These are phyloP conservation scores for Elaeagnus macrophylla DNA, from an alignment of 306 rosid genomes.

Conservation along the genomic window DNA sequence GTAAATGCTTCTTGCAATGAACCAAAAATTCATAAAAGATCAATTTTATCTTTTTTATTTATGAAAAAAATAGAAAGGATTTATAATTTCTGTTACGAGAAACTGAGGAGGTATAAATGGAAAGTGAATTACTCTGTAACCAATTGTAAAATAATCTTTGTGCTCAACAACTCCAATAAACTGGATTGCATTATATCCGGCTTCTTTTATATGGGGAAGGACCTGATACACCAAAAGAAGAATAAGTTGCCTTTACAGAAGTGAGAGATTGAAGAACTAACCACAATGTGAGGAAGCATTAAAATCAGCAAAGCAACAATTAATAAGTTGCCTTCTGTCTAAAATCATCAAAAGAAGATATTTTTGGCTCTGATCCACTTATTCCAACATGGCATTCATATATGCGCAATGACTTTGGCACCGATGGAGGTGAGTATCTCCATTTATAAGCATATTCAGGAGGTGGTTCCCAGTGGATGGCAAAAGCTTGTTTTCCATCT, in stretches of 20 bases:
- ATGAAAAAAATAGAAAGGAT: background rate
- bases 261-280: conserved; percentile 16
- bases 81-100: background rate
- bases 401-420: conserved; percentile 63
- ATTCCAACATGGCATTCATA: conserved; percentile 97
- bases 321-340: conserved; percentile 40
- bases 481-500: conserved; percentile 72
- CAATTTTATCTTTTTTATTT: no score
- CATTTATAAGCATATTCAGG: conserved; percentile 74
- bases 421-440: conserved; percentile 55
- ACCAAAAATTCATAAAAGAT: no score
- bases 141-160: conserved; percentile 95
- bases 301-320: conserved; percentile 4
- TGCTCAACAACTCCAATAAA: conserved; percentile 84
- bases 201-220: conserved; percentile 84
- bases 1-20: no score
- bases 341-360: conserved; percentile 75
- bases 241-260: background rate
- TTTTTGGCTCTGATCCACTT: conserved; percentile 79
- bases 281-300: conserved; percentile 6
- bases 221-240: conserved; percentile 37
- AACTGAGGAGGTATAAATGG: background rate
- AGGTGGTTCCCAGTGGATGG: conserved; percentile 96
- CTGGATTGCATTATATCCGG: conserved; percentile 87
- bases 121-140: conserved; percentile 65